Evolutionary conservation across 106 monocot species (phyloP).

Genomic region (Allium cepa): DNA sequence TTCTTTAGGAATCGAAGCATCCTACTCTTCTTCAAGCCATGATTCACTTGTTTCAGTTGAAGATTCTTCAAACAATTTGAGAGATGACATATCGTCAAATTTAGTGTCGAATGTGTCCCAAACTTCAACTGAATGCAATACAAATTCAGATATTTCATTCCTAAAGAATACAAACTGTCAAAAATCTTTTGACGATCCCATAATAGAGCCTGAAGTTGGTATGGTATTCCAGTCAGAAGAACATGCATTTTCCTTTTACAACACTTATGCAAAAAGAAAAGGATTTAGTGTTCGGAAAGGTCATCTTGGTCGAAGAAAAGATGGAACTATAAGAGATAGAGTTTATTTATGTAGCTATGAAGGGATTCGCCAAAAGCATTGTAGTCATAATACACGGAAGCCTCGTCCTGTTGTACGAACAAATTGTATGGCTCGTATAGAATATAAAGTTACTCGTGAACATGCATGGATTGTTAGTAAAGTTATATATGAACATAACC

Average conservation of each 20-base stretch:
- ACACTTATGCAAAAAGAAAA: conserved; percentile 45
- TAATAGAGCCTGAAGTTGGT: conserved; percentile 53
- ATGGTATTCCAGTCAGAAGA: conserved; percentile 63
- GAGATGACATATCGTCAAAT: conserved; percentile 16
- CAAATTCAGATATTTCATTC: neutral
- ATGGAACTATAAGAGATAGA: conserved; percentile 49
- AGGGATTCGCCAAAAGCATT: conserved; percentile 48
- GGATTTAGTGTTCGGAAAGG: conserved; percentile 65
- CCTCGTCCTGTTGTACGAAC: conserved; percentile 48
- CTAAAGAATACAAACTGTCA: neutral
- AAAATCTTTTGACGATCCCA: conserved; percentile 2
- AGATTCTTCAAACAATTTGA: conserved; percentile 21
- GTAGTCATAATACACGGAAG: conserved; percentile 39
- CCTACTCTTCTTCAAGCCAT: conserved; percentile 30
- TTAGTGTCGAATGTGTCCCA: conserved; percentile 7
- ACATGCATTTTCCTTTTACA: conserved; percentile 52
- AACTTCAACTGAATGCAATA: conserved; percentile 8
- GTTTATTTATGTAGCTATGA: conserved; percentile 59
- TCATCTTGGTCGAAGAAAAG: conserved; percentile 53
- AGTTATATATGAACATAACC: conserved; percentile 59
- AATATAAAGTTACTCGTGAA: conserved; percentile 50
- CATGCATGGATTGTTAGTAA: conserved; percentile 41
- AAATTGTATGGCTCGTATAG: conserved; percentile 65
- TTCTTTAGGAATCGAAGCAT: conserved; percentile 18
- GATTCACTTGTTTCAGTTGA: conserved; percentile 31